Percentiles rank a stretch among this genome's conserved stretches.
Evolutionary conservation across 2,329 filamentous ascomycete genomes (phyloP).

Genomic region (Scolecobasidium constrictum): DNA sequence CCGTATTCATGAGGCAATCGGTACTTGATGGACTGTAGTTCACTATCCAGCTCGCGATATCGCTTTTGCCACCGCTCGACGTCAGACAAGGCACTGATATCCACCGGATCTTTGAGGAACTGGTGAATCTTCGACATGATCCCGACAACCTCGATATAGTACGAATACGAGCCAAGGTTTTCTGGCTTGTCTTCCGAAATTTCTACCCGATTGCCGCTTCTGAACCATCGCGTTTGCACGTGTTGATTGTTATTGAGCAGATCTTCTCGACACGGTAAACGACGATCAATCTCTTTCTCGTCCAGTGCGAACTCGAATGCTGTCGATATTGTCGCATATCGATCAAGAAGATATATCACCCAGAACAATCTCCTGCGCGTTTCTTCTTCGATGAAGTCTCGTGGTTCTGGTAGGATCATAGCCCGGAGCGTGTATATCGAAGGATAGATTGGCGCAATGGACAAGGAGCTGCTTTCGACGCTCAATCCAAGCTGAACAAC

Average conservation of each 20-base stretch:
- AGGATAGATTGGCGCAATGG: constrained; percentile 65
- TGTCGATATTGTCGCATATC: constrained; percentile 82
- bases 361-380: constrained; percentile 76
- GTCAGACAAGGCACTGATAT: constrained; percentile 73
- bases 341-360: constrained; percentile 86
- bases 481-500: constrained; percentile 81
- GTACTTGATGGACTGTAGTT: constrained; percentile 73
- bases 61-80: constrained; percentile 84
- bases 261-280: constrained; percentile 77
- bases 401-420: constrained; percentile 72
- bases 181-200: constrained; percentile 60
- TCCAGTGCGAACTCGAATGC: constrained; percentile 86
- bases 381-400: constrained; percentile 83
- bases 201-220: constrained; percentile 38
- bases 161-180: constrained; percentile 77
- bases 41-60: constrained; percentile 74
- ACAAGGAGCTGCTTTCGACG: constrained; percentile 69
- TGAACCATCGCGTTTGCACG: constrained; percentile 79
- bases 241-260: constrained; percentile 73
- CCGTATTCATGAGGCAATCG: constrained; percentile 73
- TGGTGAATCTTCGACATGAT: constrained; percentile 81
- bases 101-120: constrained; percentile 79
- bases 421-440: constrained; percentile 85
- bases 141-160: constrained; percentile 81
- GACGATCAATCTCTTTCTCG: constrained; percentile 81